A percentile compares a stretch with the other conserved stretches of the same genome.
Conservation (phyloP, 2,329 filamentous ascomycete genomes). For the Ophiostoma sp. region DNA sequence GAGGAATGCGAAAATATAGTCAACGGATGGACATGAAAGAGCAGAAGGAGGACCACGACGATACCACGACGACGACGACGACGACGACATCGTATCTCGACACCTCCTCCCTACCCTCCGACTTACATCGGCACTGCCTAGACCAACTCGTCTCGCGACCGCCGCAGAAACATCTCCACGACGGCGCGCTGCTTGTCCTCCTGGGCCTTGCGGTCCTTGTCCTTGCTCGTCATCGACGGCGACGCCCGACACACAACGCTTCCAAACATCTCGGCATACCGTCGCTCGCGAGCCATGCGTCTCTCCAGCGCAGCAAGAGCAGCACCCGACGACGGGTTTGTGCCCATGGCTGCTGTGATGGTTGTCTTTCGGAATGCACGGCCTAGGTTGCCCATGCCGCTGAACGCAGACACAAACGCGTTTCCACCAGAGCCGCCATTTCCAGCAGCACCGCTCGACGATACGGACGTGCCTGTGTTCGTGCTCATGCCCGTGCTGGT, state of each 20-base stretch:
- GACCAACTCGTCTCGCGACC: conserved; percentile 26
- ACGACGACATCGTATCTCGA: neutral
- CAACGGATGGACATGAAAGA: neutral
- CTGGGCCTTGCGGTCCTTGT: conserved; percentile 52
- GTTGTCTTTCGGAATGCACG: conserved; percentile 27
- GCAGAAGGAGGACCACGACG: neutral
- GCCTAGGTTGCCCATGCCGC: conserved; percentile 30
- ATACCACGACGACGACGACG: neutral
- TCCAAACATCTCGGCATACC: conserved; percentile 61
- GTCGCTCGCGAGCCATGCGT: conserved; percentile 54
- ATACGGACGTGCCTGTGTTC: neutral
- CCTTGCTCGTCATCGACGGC: conserved; percentile 31
- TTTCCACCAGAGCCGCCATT: conserved; percentile 23
- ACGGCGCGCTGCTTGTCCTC: conserved; percentile 62
- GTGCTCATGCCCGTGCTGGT: neutral
- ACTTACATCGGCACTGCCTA: neutral
- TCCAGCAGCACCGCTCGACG: conserved; percentile 23
- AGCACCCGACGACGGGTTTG: conserved; percentile 18
- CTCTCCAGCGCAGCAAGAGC: conserved; percentile 43
- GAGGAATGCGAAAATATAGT: neutral
- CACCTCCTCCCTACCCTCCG: neutral
- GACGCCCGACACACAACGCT: conserved; percentile 54
- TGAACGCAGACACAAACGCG: conserved; percentile 20
- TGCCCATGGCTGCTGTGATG: conserved; percentile 23
- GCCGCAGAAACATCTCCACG: conserved; percentile 62